Conservation (phyloP, 2,329 filamentous ascomycete genomes). For the Achaetomium macrosporum region DNA sequence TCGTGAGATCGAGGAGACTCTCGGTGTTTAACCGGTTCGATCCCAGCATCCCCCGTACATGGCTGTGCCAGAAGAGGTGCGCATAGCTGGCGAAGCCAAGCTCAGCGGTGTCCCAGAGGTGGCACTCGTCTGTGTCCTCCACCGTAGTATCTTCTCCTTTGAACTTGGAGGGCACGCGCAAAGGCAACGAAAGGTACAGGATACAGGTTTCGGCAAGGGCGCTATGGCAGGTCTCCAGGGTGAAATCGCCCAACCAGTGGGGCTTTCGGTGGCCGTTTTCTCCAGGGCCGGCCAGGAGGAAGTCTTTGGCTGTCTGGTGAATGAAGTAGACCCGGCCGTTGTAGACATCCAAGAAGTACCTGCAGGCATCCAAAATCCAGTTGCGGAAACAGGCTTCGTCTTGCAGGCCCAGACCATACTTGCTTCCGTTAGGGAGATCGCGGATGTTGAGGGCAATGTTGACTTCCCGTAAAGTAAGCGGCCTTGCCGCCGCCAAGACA, state of each 20-base stretch:
- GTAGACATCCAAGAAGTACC: constrained; percentile 19
- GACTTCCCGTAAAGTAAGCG: constrained; percentile 16
- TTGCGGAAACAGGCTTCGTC: constrained; percentile 12
- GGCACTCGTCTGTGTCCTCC: background rate
- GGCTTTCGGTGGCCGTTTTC: constrained; percentile 7
- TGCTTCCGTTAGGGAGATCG: constrained; percentile 14
- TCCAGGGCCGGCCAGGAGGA: constrained; percentile 6
- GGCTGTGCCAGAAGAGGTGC: constrained; percentile 12
- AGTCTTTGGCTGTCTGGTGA: constrained; percentile 20
- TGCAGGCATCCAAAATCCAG: constrained; percentile 20
- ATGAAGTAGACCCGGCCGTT: constrained; percentile 20
- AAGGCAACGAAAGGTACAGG: constrained; percentile 15
- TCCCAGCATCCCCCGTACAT: background rate
- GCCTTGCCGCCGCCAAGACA: constrained; percentile 14
- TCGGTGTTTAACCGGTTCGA: too few species aligned
- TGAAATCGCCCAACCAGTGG: constrained; percentile 16
- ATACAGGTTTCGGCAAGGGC: constrained; percentile 15
- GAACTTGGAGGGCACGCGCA: constrained; percentile 12
- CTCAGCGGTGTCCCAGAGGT: constrained; percentile 16
- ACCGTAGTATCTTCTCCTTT: background rate
- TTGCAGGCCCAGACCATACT: constrained; percentile 16
- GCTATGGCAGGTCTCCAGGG: constrained; percentile 11
- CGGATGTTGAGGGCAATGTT: constrained; percentile 20
- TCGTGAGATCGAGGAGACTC: background rate
- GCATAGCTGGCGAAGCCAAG: constrained; percentile 16